phyloP scores from a whole-genome alignment of 306 rosid genomes.

The Alnus rubra region DNA sequence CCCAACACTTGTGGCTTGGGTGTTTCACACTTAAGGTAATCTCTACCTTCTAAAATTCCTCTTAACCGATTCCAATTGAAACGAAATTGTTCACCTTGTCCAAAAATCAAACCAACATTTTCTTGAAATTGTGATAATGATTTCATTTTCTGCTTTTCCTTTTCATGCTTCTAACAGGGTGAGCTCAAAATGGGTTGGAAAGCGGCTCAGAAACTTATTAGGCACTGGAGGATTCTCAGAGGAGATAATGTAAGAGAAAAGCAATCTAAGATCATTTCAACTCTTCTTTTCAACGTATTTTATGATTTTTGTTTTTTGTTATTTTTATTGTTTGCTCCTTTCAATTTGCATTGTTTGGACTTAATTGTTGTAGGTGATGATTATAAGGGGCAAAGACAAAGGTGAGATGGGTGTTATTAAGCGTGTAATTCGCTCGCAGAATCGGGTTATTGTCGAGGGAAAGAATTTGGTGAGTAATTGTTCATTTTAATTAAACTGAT shows the following conservation, averaged over 20 bases:
- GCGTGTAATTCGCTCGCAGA: conserved; percentile 89
- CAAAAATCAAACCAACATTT: background rate
- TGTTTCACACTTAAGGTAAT: too few relatives aligned
- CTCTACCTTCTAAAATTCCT: too few relatives aligned
- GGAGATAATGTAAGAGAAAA: conserved; percentile 73
- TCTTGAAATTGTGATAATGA: background rate
- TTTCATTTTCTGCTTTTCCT: background rate
- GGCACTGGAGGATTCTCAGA: conserved; percentile 86
- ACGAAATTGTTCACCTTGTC: background rate
- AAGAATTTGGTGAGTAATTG: conserved; percentile 66
- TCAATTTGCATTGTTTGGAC: background rate
- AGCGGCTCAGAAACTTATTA: conserved; percentile 91
- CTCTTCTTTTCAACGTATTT: background rate
- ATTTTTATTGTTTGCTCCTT: background rate
- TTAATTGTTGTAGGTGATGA: conserved; percentile 66
- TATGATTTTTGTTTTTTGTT: background rate
- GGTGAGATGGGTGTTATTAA: conserved; percentile 75
- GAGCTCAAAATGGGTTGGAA: conserved; percentile 81
- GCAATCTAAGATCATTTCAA: background rate
- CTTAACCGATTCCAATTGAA: background rate
- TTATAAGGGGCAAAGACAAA: conserved; percentile 87
- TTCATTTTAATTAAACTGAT: background rate
- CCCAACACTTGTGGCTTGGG: too few relatives aligned
- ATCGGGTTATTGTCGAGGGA: conserved; percentile 90
- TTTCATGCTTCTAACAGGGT: background rate